Conservation (phyloP, 345 rosid genomes). For the Schrenkiella parvula region DNA sequence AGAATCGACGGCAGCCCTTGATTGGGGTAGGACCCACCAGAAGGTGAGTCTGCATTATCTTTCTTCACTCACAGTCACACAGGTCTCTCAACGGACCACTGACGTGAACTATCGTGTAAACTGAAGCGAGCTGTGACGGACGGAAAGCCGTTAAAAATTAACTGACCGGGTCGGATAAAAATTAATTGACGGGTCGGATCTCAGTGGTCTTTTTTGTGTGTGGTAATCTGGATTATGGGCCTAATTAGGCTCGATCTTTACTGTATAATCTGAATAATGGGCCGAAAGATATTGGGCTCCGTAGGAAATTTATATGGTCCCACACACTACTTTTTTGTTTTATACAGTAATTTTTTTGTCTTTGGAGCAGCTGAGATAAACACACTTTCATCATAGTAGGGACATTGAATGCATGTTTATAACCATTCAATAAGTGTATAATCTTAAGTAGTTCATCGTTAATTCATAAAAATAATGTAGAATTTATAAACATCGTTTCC, state of each 20-base stretch:
- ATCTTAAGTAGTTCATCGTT: not conserved
- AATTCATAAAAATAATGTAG: not conserved
- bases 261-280: not conserved
- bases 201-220: too few species aligned
- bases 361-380: too few species aligned
- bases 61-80: not conserved
- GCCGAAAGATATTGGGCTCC: not conserved
- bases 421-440: not conserved
- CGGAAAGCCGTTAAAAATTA: not conserved
- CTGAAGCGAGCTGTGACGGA: not conserved
- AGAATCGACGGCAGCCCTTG: constrained; percentile 37
- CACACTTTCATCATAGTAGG: not conserved
- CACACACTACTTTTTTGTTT: not conserved
- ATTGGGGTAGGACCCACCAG: constrained; percentile 65
- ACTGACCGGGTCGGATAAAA: not conserved
- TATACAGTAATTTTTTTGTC: too few species aligned
- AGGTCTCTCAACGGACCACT: constrained; percentile 17
- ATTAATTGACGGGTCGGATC: not conserved
- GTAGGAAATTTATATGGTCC: not conserved
- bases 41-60: constrained; percentile 57
- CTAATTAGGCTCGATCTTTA: not conserved
- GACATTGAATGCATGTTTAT: not conserved
- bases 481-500: not conserved
- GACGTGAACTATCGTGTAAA: not conserved
- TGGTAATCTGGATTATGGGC: not conserved